Percentiles rank a stretch among this genome's conserved stretches.
These are phyloP conservation scores for Rhizopogon sp. DNA, from an alignment of 768 basidiomycete genomes.

Conservation along the genomic window DNA sequence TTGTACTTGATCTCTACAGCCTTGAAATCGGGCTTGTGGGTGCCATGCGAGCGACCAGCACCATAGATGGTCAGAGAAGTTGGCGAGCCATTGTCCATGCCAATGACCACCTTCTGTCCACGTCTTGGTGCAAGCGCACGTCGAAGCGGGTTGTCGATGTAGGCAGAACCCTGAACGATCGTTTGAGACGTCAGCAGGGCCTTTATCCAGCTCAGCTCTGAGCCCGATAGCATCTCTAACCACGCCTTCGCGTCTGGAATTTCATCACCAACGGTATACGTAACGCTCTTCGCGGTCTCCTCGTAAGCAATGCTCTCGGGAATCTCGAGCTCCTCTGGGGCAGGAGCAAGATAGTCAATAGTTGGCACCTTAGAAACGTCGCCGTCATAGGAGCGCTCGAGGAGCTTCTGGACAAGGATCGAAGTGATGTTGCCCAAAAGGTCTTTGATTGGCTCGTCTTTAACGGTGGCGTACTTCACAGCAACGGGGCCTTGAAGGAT, in stretches of 20 bases:
- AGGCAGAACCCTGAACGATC: slow-evolving; percentile 81
- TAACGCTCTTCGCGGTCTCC: slow-evolving; percentile 38
- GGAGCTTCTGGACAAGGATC: slow-evolving; percentile 70
- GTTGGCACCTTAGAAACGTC: slow-evolving; percentile 73
- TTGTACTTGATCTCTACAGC: slow-evolving; percentile 71
- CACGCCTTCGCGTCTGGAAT: slow-evolving; percentile 65
- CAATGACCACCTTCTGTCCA: slow-evolving; percentile 73
- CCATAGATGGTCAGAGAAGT: slow-evolving; percentile 67
- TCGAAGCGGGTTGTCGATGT: slow-evolving; percentile 85
- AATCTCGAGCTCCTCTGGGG: slow-evolving; percentile 31
- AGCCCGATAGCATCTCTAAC: slow-evolving; percentile 81
- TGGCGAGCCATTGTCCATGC: slow-evolving; percentile 39
- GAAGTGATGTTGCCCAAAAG: slow-evolving; percentile 85
- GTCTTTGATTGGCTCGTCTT: slow-evolving; percentile 93
- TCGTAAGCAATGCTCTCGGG: slow-evolving; percentile 39
- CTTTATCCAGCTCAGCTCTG: slow-evolving; percentile 79
- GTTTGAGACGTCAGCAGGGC: slow-evolving; percentile 79
- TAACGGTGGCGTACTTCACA: slow-evolving; percentile 77
- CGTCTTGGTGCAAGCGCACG: slow-evolving; percentile 80
- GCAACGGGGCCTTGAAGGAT: slow-evolving; percentile 97
- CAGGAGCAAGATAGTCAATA: slow-evolving; percentile 77
- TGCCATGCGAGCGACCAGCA: slow-evolving; percentile 73
- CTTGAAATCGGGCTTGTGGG: slow-evolving; percentile 73
- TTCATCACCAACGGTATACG: slow-evolving; percentile 44
- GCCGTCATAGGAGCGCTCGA: slow-evolving; percentile 72